Percentiles rank a stretch among this genome's conserved stretches.
phyloP scores from a whole-genome alignment of 2,329 filamentous ascomycete species.

The Apiospora aurea region DNA sequence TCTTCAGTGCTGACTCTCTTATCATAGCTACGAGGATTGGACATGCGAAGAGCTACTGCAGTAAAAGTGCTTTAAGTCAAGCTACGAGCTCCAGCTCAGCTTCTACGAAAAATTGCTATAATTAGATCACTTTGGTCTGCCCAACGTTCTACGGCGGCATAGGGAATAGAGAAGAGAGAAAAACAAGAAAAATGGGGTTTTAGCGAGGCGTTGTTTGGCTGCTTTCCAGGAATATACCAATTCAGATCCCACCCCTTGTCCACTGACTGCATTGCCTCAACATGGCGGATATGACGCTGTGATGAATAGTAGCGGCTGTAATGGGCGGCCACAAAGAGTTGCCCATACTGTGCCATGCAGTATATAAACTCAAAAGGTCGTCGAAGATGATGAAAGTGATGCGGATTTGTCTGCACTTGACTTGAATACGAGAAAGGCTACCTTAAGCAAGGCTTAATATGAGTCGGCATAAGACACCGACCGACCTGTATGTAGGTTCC shows the following conservation, averaged over 20 bases:
- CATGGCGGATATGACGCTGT: background rate
- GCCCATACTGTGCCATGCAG: background rate
- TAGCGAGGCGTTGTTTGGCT: conserved; percentile 25
- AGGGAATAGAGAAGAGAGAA: conserved; percentile 10
- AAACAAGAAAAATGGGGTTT: conserved; percentile 18
- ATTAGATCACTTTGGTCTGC: background rate
- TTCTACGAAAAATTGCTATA: background rate
- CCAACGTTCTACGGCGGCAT: background rate
- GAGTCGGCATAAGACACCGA: too few species aligned
- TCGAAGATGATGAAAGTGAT: too few species aligned
- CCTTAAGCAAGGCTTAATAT: too few species aligned
- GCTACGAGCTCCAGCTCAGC: background rate
- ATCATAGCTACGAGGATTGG: conserved; percentile 94
- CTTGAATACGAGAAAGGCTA: too few species aligned
- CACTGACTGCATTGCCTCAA: background rate
- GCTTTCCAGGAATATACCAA: conserved; percentile 25
- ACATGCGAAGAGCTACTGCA: conserved; percentile 92
- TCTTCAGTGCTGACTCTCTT: background rate
- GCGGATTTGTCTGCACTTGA: too few species aligned
- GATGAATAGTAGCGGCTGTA: background rate
- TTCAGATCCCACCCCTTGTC: background rate
- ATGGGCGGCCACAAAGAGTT: background rate
- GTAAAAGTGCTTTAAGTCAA: conserved; percentile 40
- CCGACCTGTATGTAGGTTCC: too few species aligned
- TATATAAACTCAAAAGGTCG: background rate